Evolutionary conservation across 2,329 filamentous ascomycete species (phyloP).

Genomic region (Aplosporella prunicola): DNA sequence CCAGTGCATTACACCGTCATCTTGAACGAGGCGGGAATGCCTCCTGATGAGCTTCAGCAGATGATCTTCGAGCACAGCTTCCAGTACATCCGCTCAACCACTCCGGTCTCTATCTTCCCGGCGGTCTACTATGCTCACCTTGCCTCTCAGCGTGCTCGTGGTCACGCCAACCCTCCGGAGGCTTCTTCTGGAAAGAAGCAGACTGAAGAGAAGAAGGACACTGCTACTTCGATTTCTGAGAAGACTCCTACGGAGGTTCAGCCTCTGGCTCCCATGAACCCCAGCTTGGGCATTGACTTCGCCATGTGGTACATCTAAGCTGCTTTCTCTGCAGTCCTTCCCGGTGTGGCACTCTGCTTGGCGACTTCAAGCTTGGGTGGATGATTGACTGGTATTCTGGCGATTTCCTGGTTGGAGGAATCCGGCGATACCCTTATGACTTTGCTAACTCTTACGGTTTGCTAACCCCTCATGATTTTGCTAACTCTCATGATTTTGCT

Average conservation of each 20-base stretch:
- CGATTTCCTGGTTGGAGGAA: no score
- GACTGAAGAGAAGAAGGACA: slow-evolving; percentile 14
- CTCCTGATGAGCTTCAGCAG: slow-evolving; percentile 62
- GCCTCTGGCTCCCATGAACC: slow-evolving; percentile 33
- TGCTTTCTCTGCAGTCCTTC: neutral
- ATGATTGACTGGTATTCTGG: no score
- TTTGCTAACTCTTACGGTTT: no score
- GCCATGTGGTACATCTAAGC: slow-evolving; percentile 43
- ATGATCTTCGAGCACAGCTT: slow-evolving; percentile 95
- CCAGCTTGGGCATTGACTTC: slow-evolving; percentile 29
- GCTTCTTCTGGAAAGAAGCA: slow-evolving; percentile 12
- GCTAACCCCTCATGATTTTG: no score
- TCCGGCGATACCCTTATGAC: no score
- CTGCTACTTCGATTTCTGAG: slow-evolving; percentile 21
- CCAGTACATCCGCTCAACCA: slow-evolving; percentile 85
- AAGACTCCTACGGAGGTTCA: slow-evolving; percentile 24
- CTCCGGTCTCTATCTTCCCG: slow-evolving; percentile 77
- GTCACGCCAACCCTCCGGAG: slow-evolving; percentile 40
- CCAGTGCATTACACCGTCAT: slow-evolving; percentile 91
- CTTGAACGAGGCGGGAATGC: slow-evolving; percentile 64
- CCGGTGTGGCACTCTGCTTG: no score
- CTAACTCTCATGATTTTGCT: no score
- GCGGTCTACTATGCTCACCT: slow-evolving; percentile 96
- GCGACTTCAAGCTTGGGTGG: no score
- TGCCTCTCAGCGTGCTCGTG: slow-evolving; percentile 67